Conservation (phyloP, 2,329 filamentous ascomycete genomes). For the Alternaria sp. region DNA sequence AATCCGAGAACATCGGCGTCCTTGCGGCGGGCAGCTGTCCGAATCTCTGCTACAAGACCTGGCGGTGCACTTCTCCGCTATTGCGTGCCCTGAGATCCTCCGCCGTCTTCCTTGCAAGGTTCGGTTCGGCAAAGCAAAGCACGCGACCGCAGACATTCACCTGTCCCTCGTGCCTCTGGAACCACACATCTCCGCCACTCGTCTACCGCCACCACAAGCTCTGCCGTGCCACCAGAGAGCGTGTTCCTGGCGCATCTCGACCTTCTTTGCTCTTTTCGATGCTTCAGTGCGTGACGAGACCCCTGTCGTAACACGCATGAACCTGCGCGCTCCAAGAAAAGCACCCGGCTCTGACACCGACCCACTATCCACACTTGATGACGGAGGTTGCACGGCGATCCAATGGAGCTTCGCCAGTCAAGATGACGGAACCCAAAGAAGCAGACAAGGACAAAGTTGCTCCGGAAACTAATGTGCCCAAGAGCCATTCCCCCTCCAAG, state of each 20-base stretch:
- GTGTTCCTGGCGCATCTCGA: constrained; percentile 35
- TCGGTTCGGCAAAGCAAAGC: constrained; percentile 36
- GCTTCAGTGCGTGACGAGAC: constrained; percentile 30
- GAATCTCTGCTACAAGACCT: constrained; percentile 20
- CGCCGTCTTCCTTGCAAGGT: constrained; percentile 35
- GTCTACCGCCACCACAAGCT: constrained; percentile 24
- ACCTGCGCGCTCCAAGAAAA: constrained; percentile 38
- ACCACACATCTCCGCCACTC: constrained; percentile 32
- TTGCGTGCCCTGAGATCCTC: constrained; percentile 22
- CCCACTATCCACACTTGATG: constrained; percentile 49
- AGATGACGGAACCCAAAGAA: constrained; percentile 46
- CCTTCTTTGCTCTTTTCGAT: constrained; percentile 32
- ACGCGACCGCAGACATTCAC: constrained; percentile 43
- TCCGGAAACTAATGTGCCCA: constrained; percentile 37
- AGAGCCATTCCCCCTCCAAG: constrained; percentile 42
- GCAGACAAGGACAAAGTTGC: constrained; percentile 41
- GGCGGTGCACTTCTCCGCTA: constrained; percentile 31
- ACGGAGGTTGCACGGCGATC: constrained; percentile 46
- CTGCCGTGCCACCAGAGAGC: constrained; percentile 41
- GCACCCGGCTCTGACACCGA: constrained; percentile 41
- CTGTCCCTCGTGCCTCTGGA: constrained; percentile 35
- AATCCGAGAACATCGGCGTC: background rate
- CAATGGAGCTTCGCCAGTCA: constrained; percentile 50
- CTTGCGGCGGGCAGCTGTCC: constrained; percentile 15
- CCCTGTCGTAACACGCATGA: constrained; percentile 38